Percentiles rank a stretch among this genome's conserved stretches.
Evolutionary conservation across 2,329 filamentous ascomycete genomes (phyloP).

Genomic region (Rutstroemia sp.): DNA sequence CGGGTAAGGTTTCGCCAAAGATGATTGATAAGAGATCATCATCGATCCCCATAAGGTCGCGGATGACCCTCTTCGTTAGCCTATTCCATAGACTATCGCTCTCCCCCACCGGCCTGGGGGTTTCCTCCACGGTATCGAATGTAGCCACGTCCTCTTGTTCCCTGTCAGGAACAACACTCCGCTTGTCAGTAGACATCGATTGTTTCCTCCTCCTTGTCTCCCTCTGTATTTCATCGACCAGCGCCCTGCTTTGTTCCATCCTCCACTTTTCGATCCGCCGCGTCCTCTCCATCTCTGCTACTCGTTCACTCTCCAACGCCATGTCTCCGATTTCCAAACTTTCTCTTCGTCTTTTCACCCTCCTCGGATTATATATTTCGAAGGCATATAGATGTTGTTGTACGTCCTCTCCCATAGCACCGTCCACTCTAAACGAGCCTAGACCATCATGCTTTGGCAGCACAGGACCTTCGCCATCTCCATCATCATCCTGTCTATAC

Average conservation of each 20-base stretch:
- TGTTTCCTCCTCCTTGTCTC: constrained; percentile 68
- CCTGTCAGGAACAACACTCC: constrained; percentile 25
- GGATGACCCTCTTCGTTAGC: constrained; percentile 78
- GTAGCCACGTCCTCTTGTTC: constrained; percentile 28
- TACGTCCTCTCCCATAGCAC: constrained; percentile 47
- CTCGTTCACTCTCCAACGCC: constrained; percentile 45
- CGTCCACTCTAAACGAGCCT: constrained; percentile 69
- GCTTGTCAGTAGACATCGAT: constrained; percentile 45
- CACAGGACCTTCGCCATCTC: constrained; percentile 43
- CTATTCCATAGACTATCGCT: constrained; percentile 69
- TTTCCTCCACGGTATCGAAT: constrained; percentile 21
- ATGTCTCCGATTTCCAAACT: constrained; percentile 44
- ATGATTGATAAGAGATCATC: constrained; percentile 78
- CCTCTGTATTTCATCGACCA: constrained; percentile 82
- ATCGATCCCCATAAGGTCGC: constrained; percentile 85
- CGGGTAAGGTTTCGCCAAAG: constrained; percentile 70
- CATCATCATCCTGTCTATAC: constrained; percentile 22
- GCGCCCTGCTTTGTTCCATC: constrained; percentile 76
- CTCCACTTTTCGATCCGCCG: constrained; percentile 88
- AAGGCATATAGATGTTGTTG: constrained; percentile 88
- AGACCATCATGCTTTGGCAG: constrained; percentile 90
- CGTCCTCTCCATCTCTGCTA: constrained; percentile 65
- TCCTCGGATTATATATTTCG: constrained; percentile 72
- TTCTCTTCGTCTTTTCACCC: constrained; percentile 48
- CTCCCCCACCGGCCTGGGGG: constrained; percentile 36